Conservation (phyloP, 1,284 basidiomycete genomes). For the Taiwanofungus camphoratus region DNA sequence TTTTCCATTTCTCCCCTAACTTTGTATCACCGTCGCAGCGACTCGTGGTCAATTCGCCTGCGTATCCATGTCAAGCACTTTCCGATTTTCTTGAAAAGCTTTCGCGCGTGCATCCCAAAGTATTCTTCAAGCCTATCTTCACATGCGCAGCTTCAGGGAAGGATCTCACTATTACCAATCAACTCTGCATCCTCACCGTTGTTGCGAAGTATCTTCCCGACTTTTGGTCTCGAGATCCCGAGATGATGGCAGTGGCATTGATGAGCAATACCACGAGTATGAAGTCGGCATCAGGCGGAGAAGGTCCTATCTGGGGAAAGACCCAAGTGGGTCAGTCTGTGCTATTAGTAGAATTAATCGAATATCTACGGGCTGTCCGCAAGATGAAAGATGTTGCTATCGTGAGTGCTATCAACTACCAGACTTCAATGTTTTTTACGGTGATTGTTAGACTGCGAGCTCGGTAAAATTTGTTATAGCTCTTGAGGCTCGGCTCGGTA, state of each 20-base stretch:
- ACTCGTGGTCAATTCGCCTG: constrained; percentile 44
- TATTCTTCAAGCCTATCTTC: constrained; percentile 76
- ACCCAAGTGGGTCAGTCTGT: constrained; percentile 62
- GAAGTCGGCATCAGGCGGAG: constrained; percentile 24
- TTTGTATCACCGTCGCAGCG: constrained; percentile 27
- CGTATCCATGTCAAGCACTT: constrained; percentile 37
- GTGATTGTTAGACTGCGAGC: constrained; percentile 32
- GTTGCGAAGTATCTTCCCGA: constrained; percentile 50
- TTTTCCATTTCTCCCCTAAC: background rate
- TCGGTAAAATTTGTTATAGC: constrained; percentile 44
- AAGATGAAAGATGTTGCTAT: constrained; percentile 34
- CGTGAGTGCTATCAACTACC: constrained; percentile 25
- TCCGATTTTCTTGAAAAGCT: constrained; percentile 45
- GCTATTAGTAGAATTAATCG: constrained; percentile 59
- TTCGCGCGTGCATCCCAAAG: constrained; percentile 50
- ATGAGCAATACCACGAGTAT: constrained; percentile 42
- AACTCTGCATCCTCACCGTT: constrained; percentile 49
- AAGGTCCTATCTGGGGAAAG: constrained; percentile 33
- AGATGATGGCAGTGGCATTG: constrained; percentile 72
- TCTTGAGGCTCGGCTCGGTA: constrained; percentile 54
- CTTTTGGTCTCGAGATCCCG: constrained; percentile 68
- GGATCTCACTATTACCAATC: constrained; percentile 49
- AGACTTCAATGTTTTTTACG: background rate
- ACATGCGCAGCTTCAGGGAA: constrained; percentile 59
- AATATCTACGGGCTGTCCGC: constrained; percentile 40